Evolutionary conservation across 371 early-diverging fungal species (phyloP), one percentile per base, ranked within the genome.

Genomic region (Mucor velutinosus): DNA sequence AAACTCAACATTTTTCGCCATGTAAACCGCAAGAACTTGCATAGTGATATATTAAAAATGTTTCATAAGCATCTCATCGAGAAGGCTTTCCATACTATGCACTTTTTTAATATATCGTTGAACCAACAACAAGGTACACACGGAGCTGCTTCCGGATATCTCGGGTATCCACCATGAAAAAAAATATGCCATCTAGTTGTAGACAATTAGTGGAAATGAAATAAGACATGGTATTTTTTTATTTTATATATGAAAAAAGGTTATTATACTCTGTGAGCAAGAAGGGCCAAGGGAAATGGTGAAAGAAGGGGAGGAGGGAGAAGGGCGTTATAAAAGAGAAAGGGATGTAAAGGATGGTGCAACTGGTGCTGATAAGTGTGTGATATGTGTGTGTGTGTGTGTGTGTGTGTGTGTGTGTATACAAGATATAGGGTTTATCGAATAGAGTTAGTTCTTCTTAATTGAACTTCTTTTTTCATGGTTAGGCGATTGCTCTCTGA

Each of bases 381-480:
- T n/a, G n/a, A 45, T 3, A 45, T 7, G n/a, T 12, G 10, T 10
- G 25, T 12, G 51, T 47, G 11, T n/a, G 47, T 10, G 43, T n/a
- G n/a, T n/a, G n/a, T n/a, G n/a, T n/a, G 15, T 45, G 7, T 12
- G 17, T 8, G 6, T 53, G 27, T 53, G 53, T 53, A 14, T 53
- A 53, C 53, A 53, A 53, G 53, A 53, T 53, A 53, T 53, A 53
- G 5, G 23, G n/a, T 32, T 19, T 33, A 60, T 14, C 60, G 66
- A 55, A 66, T 8, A 19, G 60, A 32, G 27, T 37, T 66, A 5
- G 19, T 47, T 49, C 56, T 60, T 30, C 60, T 66, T 27, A 53
- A 53, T 4, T 51, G 29, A 35, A 58, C n/a, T 17, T 43, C 63
- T 23, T 60, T 64, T 33, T 59, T 69, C 39, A 49, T 55, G 25